phyloP scores from a whole-genome alignment of 2,329 filamentous ascomycete species.

The Cytospora piceicola region DNA sequence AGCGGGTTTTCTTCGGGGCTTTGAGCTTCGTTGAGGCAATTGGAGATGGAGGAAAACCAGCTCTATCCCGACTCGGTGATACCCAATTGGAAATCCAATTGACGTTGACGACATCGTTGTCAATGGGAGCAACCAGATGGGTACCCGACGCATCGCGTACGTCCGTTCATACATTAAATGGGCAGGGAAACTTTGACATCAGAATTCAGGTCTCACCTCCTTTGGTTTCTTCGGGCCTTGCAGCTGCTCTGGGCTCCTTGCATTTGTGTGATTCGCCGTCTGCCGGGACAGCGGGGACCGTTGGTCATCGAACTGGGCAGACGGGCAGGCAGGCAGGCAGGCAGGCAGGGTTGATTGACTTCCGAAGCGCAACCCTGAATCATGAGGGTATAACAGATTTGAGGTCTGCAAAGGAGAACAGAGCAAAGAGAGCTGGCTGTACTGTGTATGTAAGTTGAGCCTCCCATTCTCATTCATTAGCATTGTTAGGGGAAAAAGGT shows the following conservation, averaged over 20 bases:
- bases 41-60: neutral
- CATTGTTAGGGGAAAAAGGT: slow-evolving; percentile 1
- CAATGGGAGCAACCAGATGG: neutral
- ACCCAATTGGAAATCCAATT: neutral
- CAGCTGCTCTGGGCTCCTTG: slow-evolving; percentile 27
- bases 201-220: slow-evolving; percentile 7
- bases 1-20: neutral
- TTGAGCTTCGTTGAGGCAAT: neutral
- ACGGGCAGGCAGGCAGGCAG: too few species aligned
- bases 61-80: neutral
- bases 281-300: slow-evolving; percentile 15
- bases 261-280: slow-evolving; percentile 25
- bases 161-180: neutral
- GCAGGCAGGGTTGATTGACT: slow-evolving; percentile 18
- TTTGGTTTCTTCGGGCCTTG: slow-evolving; percentile 13
- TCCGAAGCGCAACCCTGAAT: slow-evolving; percentile 25
- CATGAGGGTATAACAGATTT: neutral
- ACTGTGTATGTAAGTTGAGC: too few species aligned
- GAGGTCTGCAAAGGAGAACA: neutral
- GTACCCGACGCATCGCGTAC: neutral
- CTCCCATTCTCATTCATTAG: neutral
- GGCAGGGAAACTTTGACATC: neutral
- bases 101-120: neutral
- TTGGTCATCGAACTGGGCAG: slow-evolving; percentile 17
- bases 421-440: neutral